These are phyloP conservation scores for Limtongozyma cylindracea DNA, from an alignment of 805 yeast genomes.

Conservation along the genomic window DNA sequence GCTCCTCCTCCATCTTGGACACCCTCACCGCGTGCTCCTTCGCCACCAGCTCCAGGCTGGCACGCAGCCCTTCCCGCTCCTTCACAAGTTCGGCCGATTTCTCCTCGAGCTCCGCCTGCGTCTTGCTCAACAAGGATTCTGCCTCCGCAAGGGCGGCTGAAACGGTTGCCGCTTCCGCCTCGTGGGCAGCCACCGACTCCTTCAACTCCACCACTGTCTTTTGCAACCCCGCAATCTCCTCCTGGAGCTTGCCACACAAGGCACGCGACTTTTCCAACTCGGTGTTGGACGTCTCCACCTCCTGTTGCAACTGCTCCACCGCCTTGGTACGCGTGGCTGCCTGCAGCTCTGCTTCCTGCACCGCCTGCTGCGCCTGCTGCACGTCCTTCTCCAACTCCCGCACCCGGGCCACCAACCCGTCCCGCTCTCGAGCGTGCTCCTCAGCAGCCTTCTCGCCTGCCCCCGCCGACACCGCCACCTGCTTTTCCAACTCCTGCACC, in stretches of 20 bases:
- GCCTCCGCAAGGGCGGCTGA: slow-evolving; percentile 4
- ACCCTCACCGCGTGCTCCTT: slow-evolving; percentile 22
- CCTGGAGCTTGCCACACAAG: too few species aligned
- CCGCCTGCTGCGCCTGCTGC: not conserved
- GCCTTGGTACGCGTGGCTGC: not conserved
- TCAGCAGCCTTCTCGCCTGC: not conserved
- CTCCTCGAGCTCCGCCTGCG: slow-evolving; percentile 7
- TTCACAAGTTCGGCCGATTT: slow-evolving; percentile 20
- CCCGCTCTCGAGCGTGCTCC: slow-evolving; percentile 1
- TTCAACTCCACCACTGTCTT: slow-evolving; percentile 1
- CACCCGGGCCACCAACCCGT: too few species aligned
- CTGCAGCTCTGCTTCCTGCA: not conserved
- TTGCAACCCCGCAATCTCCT: not conserved
- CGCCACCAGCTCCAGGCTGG: slow-evolving; percentile 21
- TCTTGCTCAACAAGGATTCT: slow-evolving; percentile 3
- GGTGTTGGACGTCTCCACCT: not conserved
- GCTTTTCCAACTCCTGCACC: slow-evolving; percentile 1
- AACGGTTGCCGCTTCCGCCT: slow-evolving; percentile 1
- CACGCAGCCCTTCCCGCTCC: slow-evolving; percentile 19
- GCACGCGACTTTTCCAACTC: not conserved
- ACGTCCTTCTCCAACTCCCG: slow-evolving; percentile 1
- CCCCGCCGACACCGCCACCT: not conserved
- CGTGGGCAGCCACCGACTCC: slow-evolving; percentile 1
- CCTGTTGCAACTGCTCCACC: not conserved
- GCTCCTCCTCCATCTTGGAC: slow-evolving; percentile 12